Base-by-base conservation (phyloP, 768 basidiomycete genomes). In the Serendipita sp. region DNA sequence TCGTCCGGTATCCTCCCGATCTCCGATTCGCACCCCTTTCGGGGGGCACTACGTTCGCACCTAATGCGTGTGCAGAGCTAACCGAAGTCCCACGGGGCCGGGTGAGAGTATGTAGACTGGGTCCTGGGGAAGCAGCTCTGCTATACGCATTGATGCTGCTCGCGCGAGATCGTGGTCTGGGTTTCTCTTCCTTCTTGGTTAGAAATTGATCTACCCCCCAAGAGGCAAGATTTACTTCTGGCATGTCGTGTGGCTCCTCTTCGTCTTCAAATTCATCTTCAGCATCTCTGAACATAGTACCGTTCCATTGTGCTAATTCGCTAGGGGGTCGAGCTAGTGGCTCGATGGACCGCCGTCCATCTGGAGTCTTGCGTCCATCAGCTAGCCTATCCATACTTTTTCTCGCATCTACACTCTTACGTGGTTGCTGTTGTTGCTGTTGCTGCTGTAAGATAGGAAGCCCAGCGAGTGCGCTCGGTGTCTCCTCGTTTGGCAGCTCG, bases 161-260 rank as follows among this genome's bases (percentile, higher is more conserved):
- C n/a, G 54, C 54, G 35, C 38, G 44, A 15, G 36, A 67, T 23
- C 34, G 23, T 45, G 65, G 28, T 51, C 18, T 48, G 38, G 23
- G 48, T 41, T 16, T 48, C 38, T 58, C 46, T 44, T 41, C 38
- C 38, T 41, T 41, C 5, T 87, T 86, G 0, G 83, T 79, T 67
- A 89, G 83, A 74, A 89, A 84, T 3, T 83, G 80, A 66, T 89
- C 86, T 30, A 92, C 77, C 2, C 90, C 90, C 89, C 88, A 92
- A 16, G 88, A 90, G 2, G 85, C 78, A 65, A 91, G 77, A 73
- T 90, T 89, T 32, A 90, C 86, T 70, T 91, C 90, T 36, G 86
- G 65, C 30, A 79, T 81, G 36, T 80, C 79, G 47, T 78, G 81
- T 16, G 74, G 74, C 48, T 78, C 79, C 46, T 78, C 79, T 30